These are phyloP conservation scores for Kwoniella botswanensis DNA, from an alignment of 768 basidiomycete genomes.

Conservation along the genomic window DNA sequence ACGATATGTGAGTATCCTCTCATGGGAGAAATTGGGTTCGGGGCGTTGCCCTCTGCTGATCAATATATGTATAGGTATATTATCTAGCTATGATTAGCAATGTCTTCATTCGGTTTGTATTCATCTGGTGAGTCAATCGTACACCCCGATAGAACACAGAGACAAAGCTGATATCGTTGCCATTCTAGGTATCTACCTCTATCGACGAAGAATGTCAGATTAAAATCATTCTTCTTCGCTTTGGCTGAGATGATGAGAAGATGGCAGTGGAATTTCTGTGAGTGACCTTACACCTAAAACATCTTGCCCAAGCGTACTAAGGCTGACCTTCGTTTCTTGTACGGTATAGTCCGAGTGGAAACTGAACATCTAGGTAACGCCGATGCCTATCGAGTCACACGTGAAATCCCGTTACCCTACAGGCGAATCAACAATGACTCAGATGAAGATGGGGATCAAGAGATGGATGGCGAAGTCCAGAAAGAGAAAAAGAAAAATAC, in stretches of 20 bases:
- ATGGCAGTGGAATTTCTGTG: slow-evolving; percentile 91
- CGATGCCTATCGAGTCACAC: slow-evolving; percentile 82
- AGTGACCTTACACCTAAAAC: slow-evolving; percentile 48
- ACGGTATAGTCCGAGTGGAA: slow-evolving; percentile 71
- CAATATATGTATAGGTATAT: slow-evolving; percentile 35
- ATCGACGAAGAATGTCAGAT: slow-evolving; percentile 60
- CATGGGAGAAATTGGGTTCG: not conserved
- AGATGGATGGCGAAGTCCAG: slow-evolving; percentile 1
- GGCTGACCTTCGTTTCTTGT: slow-evolving; percentile 7
- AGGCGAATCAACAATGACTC: slow-evolving; percentile 61
- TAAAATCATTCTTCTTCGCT: slow-evolving; percentile 72
- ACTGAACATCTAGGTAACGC: slow-evolving; percentile 93
- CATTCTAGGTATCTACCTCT: slow-evolving; percentile 75
- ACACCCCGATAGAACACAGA: too few species aligned
- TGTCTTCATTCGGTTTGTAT: slow-evolving; percentile 75
- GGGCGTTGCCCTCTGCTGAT: not conserved
- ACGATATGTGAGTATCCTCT: slow-evolving; percentile 19
- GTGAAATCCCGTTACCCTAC: slow-evolving; percentile 85
- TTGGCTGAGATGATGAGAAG: slow-evolving; percentile 78
- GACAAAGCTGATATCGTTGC: not conserved
- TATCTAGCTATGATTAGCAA: slow-evolving; percentile 67
- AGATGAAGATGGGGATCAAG: slow-evolving; percentile 57
- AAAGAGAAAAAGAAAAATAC: slow-evolving; percentile 9
- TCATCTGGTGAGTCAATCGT: slow-evolving; percentile 64
- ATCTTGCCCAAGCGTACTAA: slow-evolving; percentile 10